phyloP scores from a whole-genome alignment of 2,329 filamentous ascomycete species.

The Polytolypa hystricis region DNA sequence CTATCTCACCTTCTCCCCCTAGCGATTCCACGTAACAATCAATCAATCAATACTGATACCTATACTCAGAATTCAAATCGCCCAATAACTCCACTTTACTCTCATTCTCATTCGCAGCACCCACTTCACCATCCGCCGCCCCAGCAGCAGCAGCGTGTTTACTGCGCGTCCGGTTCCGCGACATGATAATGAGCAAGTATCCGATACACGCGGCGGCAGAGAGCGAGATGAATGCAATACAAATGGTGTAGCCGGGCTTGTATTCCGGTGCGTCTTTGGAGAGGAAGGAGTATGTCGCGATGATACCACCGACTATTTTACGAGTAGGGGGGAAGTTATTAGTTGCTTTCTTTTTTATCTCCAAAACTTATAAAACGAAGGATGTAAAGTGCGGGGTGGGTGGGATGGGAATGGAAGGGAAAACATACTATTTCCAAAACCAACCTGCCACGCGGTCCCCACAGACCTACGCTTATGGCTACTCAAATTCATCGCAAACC shows the following conservation, averaged over 20 bases:
- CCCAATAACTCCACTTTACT: constrained; percentile 25
- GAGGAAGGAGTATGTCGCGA: constrained; percentile 61
- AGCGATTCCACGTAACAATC: too few relatives aligned
- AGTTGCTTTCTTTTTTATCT: too few relatives aligned
- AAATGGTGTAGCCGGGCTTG: constrained; percentile 64
- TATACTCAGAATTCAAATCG: constrained; percentile 32
- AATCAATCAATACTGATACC: constrained; percentile 28
- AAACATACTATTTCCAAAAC: constrained; percentile 54
- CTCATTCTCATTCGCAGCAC: constrained; percentile 17
- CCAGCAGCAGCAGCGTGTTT: constrained; percentile 16
- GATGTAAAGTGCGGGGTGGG: neutral
- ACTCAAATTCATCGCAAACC: constrained; percentile 71
- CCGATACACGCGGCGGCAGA: constrained; percentile 42
- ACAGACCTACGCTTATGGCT: constrained; percentile 61
- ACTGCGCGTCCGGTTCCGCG: constrained; percentile 32
- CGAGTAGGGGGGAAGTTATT: neutral
- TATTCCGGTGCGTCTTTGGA: constrained; percentile 57
- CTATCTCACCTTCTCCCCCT: too few relatives aligned
- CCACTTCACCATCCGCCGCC: constrained; percentile 10
- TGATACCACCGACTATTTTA: constrained; percentile 57
- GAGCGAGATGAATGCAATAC: constrained; percentile 60
- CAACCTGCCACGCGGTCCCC: constrained; percentile 65
- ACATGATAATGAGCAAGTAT: constrained; percentile 28
- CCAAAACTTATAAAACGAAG: too few relatives aligned
- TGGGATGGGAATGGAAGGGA: constrained; percentile 5